Evolutionary conservation across 371 early-diverging fungal genomes (phyloP).

Genomic region (Apophysomyces sp.): DNA sequence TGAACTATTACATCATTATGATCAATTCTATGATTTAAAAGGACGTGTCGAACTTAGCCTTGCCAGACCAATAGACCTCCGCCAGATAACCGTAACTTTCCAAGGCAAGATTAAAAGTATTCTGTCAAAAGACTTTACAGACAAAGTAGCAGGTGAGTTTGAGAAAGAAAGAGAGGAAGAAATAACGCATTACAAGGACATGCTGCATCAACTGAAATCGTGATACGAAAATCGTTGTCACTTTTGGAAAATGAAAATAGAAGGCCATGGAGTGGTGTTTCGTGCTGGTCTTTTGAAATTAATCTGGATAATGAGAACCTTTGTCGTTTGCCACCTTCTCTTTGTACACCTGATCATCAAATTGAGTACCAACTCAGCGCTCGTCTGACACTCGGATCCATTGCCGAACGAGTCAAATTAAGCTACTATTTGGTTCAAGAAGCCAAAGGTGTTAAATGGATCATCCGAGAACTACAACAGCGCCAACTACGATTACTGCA

Average conservation of each 20-base stretch:
- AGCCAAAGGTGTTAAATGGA: no score
- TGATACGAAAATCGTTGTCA: no score
- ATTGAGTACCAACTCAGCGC: no score
- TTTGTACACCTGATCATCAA: neutral
- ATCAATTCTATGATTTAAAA: no score
- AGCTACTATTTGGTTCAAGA: neutral
- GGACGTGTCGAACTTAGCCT: conserved; percentile 26
- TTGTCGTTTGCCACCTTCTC: neutral
- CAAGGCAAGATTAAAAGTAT: conserved; percentile 23
- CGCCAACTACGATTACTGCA: neutral
- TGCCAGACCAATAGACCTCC: conserved; percentile 17
- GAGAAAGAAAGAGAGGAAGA: no score
- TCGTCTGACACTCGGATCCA: neutral
- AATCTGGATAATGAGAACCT: neutral
- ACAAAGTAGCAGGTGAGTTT: no score
- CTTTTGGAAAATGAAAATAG: no score
- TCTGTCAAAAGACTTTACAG: conserved; percentile 6
- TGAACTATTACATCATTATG: no score
- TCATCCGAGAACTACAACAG: no score
- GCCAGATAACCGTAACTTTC: conserved; percentile 25
- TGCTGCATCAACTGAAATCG: no score
- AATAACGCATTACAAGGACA: no score
- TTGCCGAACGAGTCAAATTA: neutral
- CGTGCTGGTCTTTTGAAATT: neutral
- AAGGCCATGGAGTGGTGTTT: neutral